Conservation (phyloP, 1,284 basidiomycete species). For the Limonomyces culmigenus region DNA sequence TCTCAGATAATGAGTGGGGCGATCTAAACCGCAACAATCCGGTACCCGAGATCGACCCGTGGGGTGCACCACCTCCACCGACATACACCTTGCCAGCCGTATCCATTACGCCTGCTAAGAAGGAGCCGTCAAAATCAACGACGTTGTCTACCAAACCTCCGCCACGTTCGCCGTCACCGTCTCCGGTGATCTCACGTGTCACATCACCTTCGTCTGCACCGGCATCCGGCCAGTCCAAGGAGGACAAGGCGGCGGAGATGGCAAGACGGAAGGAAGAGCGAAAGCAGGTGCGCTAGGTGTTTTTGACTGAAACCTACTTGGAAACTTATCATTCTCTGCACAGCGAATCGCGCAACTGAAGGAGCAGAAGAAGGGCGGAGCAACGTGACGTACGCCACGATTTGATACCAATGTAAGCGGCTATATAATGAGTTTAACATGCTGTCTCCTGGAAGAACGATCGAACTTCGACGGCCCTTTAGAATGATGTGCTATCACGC, state of each 20-base stretch:
- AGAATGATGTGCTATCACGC: too few relatives aligned
- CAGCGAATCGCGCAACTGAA: constrained; percentile 51
- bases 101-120: neutral
- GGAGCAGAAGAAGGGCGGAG: constrained; percentile 42
- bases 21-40: neutral
- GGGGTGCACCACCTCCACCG: neutral
- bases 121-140: too few relatives aligned
- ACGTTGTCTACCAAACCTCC: too few relatives aligned
- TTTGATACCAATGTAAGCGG: too few relatives aligned
- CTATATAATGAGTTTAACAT: too few relatives aligned
- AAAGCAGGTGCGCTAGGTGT: constrained; percentile 23
- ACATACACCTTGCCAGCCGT: neutral
- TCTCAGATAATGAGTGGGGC: constrained; percentile 1
- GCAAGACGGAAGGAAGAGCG: constrained; percentile 77
- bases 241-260: constrained; percentile 83
- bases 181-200: too few relatives aligned
- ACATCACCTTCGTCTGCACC: constrained; percentile 7
- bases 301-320: neutral
- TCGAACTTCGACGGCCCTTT: too few relatives aligned
- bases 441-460: too few relatives aligned
- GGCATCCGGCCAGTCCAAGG: too few relatives aligned
- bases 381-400: too few relatives aligned
- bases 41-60: neutral
- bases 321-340: neutral
- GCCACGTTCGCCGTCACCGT: too few relatives aligned